These are phyloP conservation scores for Aspergillus intermedius DNA, from an alignment of 2,329 filamentous ascomycete species.

Conservation along the genomic window DNA sequence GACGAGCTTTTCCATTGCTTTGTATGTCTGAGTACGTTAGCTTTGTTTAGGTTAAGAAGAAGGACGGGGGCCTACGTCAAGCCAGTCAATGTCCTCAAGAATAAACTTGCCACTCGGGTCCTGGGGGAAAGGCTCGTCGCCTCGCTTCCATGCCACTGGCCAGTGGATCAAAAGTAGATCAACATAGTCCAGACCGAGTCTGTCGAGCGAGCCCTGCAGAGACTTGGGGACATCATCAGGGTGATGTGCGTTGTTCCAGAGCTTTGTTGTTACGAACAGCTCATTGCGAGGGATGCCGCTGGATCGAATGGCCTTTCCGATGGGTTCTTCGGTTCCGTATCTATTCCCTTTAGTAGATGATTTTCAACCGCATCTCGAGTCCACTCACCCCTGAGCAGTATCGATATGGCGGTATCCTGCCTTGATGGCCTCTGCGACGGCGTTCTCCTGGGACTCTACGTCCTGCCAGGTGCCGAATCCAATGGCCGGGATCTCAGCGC, in stretches of 20 bases:
- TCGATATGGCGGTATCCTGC: conserved; percentile 53
- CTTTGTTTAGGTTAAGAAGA: background rate
- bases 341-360: conserved; percentile 12
- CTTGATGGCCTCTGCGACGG: conserved; percentile 44
- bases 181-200: conserved; percentile 60
- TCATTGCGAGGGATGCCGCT: conserved; percentile 58
- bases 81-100: conserved; percentile 42
- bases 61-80: conserved; percentile 35
- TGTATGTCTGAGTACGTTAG: conserved; percentile 38
- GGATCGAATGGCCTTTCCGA: conserved; percentile 58
- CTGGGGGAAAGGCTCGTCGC: conserved; percentile 44
- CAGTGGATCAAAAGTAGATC: conserved; percentile 67
- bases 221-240: conserved; percentile 57
- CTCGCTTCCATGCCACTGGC: conserved; percentile 49
- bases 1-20: conserved; percentile 43
- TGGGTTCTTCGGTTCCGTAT: conserved; percentile 61
- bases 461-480: conserved; percentile 54
- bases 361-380: background rate
- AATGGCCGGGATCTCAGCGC: conserved; percentile 41
- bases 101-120: conserved; percentile 34
- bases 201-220: conserved; percentile 55
- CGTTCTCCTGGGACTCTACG: conserved; percentile 43
- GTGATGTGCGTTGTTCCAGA: conserved; percentile 60
- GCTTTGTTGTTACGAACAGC: conserved; percentile 61
- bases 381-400: conserved; percentile 39